Base-by-base conservation (phyloP, 106 monocot genomes). In the Dactylorhiza incarnata region DNA sequence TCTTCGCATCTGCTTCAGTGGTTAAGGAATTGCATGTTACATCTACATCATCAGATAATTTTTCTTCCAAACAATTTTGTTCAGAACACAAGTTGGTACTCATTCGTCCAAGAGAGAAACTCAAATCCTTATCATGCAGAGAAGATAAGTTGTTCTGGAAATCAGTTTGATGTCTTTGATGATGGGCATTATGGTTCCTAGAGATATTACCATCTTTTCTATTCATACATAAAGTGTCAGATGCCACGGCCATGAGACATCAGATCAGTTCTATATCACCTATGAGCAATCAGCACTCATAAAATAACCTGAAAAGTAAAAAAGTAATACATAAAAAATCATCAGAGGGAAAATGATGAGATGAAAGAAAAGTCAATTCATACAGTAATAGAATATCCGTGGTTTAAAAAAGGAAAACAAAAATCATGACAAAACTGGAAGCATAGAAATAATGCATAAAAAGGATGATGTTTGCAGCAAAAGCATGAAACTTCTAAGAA, bases 61-160 rank as follows among this genome's bases (percentile, higher is more conserved):
- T 63, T 65, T 68, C 53, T 78, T 46, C 63, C 25, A 67, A n/a
- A 72, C 44, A 23, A 4, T 76, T 82, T 44, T 68, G 37, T n/a
- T 63, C 71, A 59, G 17, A 74, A 56, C 49, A 74, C 17, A 61
- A 79, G 51, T 76, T 53, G 3, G 73, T 79, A 49, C 79, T 76
- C 48, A 53, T 54, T 80, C 74, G 53, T 71, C 76, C 72, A 61
- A 62, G 26, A 45, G 70, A 26, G 48, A 71, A 76, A 49, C 75
- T 79, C 73, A 45, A 47, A 81, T 45, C 7, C 37, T 44, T 12
- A 49, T 51, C 52, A 19, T n/a, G n/a, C n/a, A n/a, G n/a, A n/a
- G n/a, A n/a, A n/a, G n/a, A n/a, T n/a, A n/a, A n/a, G n/a, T 25
- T 48, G 50, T 58, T 85, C 53, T 78, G 75, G 45, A 53, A 82